These are phyloP conservation scores for Pseudocercospora macadamiae DNA, from an alignment of 2,329 filamentous ascomycete genomes.

Conservation along the genomic window DNA sequence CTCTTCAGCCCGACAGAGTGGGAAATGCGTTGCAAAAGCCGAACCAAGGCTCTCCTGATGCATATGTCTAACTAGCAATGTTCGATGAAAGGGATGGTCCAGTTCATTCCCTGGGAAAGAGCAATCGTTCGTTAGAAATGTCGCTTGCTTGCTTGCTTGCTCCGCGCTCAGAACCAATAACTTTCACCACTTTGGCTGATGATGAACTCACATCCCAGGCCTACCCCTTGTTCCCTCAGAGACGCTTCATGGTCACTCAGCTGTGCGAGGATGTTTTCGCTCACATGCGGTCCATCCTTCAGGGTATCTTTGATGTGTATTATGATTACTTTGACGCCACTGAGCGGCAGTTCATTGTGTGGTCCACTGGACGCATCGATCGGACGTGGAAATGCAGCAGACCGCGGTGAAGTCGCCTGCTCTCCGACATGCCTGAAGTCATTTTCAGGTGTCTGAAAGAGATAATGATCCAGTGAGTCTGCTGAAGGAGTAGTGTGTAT, in stretches of 20 bases:
- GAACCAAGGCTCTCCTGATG: too few species aligned
- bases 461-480: slow-evolving; percentile 22
- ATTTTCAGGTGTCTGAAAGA: slow-evolving; percentile 15
- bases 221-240: slow-evolving; percentile 52
- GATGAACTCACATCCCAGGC: slow-evolving; percentile 78
- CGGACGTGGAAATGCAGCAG: slow-evolving; percentile 16
- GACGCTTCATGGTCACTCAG: slow-evolving; percentile 64
- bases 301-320: slow-evolving; percentile 89
- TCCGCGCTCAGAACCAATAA: slow-evolving; percentile 50
- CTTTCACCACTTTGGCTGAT: slow-evolving; percentile 68
- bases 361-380: neutral
- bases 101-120: too few species aligned
- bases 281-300: slow-evolving; percentile 67
- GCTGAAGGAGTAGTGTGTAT: slow-evolving; percentile 21
- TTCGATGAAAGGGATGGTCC: too few species aligned
- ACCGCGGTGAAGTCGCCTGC: slow-evolving; percentile 26
- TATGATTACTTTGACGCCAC: slow-evolving; percentile 77
- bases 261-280: slow-evolving; percentile 70
- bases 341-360: slow-evolving; percentile 55
- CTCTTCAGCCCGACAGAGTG: too few species aligned
- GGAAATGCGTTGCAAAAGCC: too few species aligned
- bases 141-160: neutral
- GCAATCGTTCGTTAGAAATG: too few species aligned
- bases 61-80: too few species aligned
- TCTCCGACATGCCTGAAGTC: neutral